Percentiles rank a stretch among this genome's conserved stretches.
phyloP scores from a whole-genome alignment of 179 eudicot species.

The Patellifolia procumbens region DNA sequence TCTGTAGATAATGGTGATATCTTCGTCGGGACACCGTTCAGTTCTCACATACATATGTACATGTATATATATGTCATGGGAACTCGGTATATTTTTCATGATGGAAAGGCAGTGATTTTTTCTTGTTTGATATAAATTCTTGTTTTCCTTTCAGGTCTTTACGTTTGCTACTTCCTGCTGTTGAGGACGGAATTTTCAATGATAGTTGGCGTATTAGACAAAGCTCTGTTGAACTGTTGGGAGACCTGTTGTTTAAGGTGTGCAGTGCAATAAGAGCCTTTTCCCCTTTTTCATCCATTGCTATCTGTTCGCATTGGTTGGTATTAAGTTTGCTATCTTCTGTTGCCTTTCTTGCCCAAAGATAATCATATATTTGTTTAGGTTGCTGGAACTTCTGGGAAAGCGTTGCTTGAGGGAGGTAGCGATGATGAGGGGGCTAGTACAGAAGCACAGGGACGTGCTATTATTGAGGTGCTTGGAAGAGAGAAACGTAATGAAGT shows the following conservation, averaged over 20 bases:
- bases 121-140: too few species aligned
- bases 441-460: conserved; percentile 99
- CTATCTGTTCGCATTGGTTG: not conserved
- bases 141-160: conserved; percentile 57
- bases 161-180: conserved; percentile 97
- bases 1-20: too few species aligned
- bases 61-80: too few species aligned
- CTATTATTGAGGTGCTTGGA: conserved; percentile 95
- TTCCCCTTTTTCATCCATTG: not conserved
- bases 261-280: conserved; percentile 3
- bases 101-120: too few species aligned
- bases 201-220: conserved; percentile 97
- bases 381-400: conserved; percentile 99
- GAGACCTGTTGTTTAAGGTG: conserved; percentile 97
- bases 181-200: conserved; percentile 97
- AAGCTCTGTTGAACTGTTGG: conserved; percentile 94
- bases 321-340: not conserved
- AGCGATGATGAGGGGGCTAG: conserved; percentile 99
- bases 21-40: too few species aligned
- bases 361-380: conserved; percentile 24
- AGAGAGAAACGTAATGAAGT: conserved; percentile 94
- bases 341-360: not conserved
- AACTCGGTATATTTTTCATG: too few species aligned
- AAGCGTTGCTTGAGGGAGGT: conserved; percentile 99
- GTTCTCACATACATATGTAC: too few species aligned